A percentile compares a stretch with the other conserved stretches of the same genome.
These are phyloP conservation scores for Lasiosphaeria ovina DNA, from an alignment of 495 filamentous ascomycete genomes.

Conservation along the genomic window DNA sequence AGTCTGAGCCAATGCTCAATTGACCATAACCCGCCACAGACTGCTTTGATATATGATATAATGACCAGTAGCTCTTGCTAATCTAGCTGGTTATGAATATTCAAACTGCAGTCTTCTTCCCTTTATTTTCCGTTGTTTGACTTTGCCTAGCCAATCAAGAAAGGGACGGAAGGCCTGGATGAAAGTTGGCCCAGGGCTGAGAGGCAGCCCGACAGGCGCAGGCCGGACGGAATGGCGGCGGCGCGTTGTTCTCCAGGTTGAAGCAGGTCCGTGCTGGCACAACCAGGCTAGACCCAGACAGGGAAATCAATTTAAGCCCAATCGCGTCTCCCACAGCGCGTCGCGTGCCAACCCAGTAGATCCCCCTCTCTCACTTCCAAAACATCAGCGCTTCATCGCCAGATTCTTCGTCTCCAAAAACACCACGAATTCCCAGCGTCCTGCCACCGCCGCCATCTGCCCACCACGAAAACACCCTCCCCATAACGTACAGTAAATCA, in stretches of 20 bases:
- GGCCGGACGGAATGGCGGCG: too few species aligned
- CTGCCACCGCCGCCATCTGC: not conserved
- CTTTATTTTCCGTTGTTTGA: conserved; percentile 2
- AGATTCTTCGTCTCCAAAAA: not conserved
- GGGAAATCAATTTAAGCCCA: conserved; percentile 30
- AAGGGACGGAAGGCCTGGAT: too few species aligned
- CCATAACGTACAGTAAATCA: not conserved
- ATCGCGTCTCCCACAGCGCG: conserved; percentile 27
- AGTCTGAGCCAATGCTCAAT: too few species aligned
- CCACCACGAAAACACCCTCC: not conserved
- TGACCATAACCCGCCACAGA: too few species aligned
- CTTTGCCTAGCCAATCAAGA: not conserved
- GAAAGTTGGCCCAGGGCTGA: too few species aligned
- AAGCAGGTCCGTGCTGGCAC: too few species aligned
- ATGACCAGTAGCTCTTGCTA: too few species aligned
- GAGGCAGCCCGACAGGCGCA: too few species aligned
- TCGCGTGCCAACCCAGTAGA: conserved; percentile 14
- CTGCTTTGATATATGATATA: too few species aligned
- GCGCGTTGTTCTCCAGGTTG: too few species aligned
- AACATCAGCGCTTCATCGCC: conserved; percentile 1
- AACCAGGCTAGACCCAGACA: conserved; percentile 11
- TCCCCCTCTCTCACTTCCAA: conserved; percentile 12
- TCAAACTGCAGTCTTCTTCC: too few species aligned
- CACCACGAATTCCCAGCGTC: not conserved
- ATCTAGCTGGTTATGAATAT: too few species aligned